These are phyloP conservation scores for Boletus smithii DNA, from an alignment of 1,284 basidiomycete genomes.

Conservation along the genomic window DNA sequence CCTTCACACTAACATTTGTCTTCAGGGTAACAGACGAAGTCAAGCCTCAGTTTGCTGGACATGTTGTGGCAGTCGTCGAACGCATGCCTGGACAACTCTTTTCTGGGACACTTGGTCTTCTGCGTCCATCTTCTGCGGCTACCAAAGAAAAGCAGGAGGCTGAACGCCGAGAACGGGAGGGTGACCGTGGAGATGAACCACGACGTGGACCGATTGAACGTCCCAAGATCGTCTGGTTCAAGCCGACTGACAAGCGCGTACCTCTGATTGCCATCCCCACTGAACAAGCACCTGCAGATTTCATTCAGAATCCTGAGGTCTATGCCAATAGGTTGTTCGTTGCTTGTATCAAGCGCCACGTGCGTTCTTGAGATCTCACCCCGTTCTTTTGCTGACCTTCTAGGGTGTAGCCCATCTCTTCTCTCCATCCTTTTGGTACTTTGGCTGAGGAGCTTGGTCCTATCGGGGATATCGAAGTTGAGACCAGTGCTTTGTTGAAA, in stretches of 20 bases:
- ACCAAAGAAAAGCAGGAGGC: constrained; percentile 99
- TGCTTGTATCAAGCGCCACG: constrained; percentile 96
- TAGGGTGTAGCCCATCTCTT: constrained; percentile 74
- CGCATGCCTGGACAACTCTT: constrained; percentile 98
- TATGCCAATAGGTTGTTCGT: constrained; percentile 94
- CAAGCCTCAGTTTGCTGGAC: constrained; percentile 94
- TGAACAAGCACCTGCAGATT: constrained; percentile 95
- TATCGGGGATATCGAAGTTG: constrained; percentile 97
- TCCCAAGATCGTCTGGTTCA: constrained; percentile 99
- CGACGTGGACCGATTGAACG: constrained; percentile 76
- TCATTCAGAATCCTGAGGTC: constrained; percentile 89
- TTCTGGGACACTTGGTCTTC: constrained; percentile 92
- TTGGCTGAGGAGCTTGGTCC: constrained; percentile 97
- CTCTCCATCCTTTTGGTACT: constrained; percentile 97
- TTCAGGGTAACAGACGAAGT: constrained; percentile 90
- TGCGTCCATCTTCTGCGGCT: constrained; percentile 95
- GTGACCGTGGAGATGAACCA: constrained; percentile 81
- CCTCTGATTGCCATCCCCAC: constrained; percentile 99
- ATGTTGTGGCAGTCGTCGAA: constrained; percentile 97
- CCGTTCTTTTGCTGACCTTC: constrained; percentile 15
- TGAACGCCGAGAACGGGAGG: constrained; percentile 93
- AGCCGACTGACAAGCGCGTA: constrained; percentile 98
- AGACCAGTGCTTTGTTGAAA: constrained; percentile 95
- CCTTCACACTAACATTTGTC: constrained; percentile 11
- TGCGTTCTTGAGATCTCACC: constrained; percentile 38